Percentiles rank a stretch among this genome's conserved stretches.
phyloP scores from a whole-genome alignment of 2,329 filamentous ascomycete species.

The Raffaelea ambrosiae region DNA sequence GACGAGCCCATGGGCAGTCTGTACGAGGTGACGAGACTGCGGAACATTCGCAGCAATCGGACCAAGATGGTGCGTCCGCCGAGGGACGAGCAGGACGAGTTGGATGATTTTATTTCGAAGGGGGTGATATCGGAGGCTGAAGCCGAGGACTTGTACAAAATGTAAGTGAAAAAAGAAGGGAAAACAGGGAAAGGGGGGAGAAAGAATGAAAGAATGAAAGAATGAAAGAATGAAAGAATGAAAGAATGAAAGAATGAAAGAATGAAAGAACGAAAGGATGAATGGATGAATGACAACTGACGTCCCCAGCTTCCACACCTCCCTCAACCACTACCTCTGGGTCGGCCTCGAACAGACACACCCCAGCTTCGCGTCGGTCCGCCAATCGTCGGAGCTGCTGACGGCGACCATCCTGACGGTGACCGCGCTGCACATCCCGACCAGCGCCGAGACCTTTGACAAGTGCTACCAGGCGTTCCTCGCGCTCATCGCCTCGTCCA shows the following conservation, averaged over 20 bases:
- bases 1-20: slow-evolving; percentile 44
- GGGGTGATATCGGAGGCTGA: slow-evolving; percentile 35
- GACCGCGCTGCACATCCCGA: slow-evolving; percentile 49
- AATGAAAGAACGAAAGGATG: no score
- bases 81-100: background rate
- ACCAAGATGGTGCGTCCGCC: slow-evolving; percentile 8
- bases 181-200: no score
- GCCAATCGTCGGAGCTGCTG: slow-evolving; percentile 46
- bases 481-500: slow-evolving; percentile 44
- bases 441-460: slow-evolving; percentile 41
- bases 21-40: slow-evolving; percentile 44
- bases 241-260: no score
- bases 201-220: no score
- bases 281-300: no score
- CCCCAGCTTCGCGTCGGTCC: slow-evolving; percentile 37
- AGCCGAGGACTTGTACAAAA: slow-evolving; percentile 38
- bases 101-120: slow-evolving; percentile 39
- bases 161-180: slow-evolving; percentile 14
- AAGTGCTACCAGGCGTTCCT: slow-evolving; percentile 50
- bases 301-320: slow-evolving; percentile 31
- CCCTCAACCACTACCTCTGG: slow-evolving; percentile 43
- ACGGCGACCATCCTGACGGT: slow-evolving; percentile 50
- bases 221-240: no score
- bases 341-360: slow-evolving; percentile 42
- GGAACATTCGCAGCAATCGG: slow-evolving; percentile 18